These are phyloP conservation scores for Phytophthora pistaciae DNA, from an alignment of 352 stramenopile genomes.

Conservation along the genomic window DNA sequence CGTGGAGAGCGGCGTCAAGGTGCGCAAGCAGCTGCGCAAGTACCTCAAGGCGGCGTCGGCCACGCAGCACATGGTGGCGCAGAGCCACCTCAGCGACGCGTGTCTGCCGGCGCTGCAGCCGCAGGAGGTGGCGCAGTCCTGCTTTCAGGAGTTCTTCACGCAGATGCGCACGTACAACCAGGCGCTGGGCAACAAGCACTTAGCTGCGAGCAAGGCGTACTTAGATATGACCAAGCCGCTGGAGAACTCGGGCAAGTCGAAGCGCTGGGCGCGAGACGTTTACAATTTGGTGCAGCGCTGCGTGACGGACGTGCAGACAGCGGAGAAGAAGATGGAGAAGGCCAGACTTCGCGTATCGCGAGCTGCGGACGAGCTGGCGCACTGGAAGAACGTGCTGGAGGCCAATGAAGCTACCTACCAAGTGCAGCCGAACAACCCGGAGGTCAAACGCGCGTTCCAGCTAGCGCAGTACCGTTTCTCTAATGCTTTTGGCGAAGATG, in stretches of 20 bases:
- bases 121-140: slow-evolving; percentile 84
- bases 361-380: slow-evolving; percentile 72
- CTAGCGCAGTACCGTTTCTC: slow-evolving; percentile 68
- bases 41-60: slow-evolving; percentile 82
- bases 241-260: slow-evolving; percentile 75
- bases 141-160: slow-evolving; percentile 80
- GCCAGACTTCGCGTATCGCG: slow-evolving; percentile 64
- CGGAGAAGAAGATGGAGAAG: slow-evolving; percentile 87
- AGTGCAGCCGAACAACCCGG: slow-evolving; percentile 81
- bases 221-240: slow-evolving; percentile 82
- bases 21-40: slow-evolving; percentile 86
- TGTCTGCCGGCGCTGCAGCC: slow-evolving; percentile 80
- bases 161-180: slow-evolving; percentile 88
- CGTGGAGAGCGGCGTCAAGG: slow-evolving; percentile 80
- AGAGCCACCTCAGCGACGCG: slow-evolving; percentile 83
- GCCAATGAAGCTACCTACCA: slow-evolving; percentile 86
- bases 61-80: slow-evolving; percentile 83
- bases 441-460: slow-evolving; percentile 77
- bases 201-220: slow-evolving; percentile 81
- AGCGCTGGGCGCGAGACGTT: slow-evolving; percentile 78
- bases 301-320: slow-evolving; percentile 72
- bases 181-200: slow-evolving; percentile 75
- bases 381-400: slow-evolving; percentile 80
- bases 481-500: slow-evolving; percentile 72
- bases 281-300: slow-evolving; percentile 87